Evolutionary conservation across 2,329 filamentous ascomycete species (phyloP).

Genomic region (Paraconiothyrium sp.): DNA sequence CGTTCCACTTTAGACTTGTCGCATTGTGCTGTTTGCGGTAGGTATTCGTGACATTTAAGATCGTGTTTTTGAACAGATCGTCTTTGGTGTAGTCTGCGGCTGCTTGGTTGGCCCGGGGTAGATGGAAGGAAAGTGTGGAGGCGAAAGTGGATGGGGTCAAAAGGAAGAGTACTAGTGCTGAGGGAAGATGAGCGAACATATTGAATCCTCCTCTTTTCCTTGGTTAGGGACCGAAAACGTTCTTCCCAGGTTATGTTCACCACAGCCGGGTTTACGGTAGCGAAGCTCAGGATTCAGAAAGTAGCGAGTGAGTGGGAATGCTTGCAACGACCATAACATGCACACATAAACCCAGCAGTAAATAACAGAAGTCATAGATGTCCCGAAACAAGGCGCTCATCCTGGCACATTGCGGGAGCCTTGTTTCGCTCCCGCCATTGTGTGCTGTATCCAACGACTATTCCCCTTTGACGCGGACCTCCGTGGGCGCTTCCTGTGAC

Average conservation of each 20-base stretch:
- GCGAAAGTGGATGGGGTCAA: neutral
- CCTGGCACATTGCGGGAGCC: slow-evolving; percentile 7
- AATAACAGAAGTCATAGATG: neutral
- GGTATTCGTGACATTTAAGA: slow-evolving; percentile 72
- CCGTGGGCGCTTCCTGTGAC: slow-evolving; percentile 26
- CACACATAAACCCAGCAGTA: neutral
- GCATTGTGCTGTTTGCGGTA: slow-evolving; percentile 73
- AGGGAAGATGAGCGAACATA: neutral
- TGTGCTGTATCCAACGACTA: slow-evolving; percentile 7
- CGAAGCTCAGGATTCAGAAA: neutral
- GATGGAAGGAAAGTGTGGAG: neutral
- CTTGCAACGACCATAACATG: neutral
- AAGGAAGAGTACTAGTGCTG: neutral
- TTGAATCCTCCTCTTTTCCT: neutral
- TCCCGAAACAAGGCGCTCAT: slow-evolving; percentile 6
- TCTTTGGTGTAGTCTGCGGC: slow-evolving; percentile 52
- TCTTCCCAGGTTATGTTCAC: neutral
- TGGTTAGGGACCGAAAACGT: neutral
- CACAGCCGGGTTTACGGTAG: neutral
- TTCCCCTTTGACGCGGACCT: slow-evolving; percentile 5
- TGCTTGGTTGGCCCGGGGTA: slow-evolving; percentile 4
- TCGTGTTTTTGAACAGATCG: slow-evolving; percentile 56
- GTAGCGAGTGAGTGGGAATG: neutral
- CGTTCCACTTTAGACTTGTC: slow-evolving; percentile 69
- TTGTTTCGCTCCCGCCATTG: slow-evolving; percentile 14